A percentile compares a stretch with the other conserved stretches of the same genome.
Conservation (phyloP, 2,329 filamentous ascomycete species). For the Myriosclerotinia duriaeana region DNA sequence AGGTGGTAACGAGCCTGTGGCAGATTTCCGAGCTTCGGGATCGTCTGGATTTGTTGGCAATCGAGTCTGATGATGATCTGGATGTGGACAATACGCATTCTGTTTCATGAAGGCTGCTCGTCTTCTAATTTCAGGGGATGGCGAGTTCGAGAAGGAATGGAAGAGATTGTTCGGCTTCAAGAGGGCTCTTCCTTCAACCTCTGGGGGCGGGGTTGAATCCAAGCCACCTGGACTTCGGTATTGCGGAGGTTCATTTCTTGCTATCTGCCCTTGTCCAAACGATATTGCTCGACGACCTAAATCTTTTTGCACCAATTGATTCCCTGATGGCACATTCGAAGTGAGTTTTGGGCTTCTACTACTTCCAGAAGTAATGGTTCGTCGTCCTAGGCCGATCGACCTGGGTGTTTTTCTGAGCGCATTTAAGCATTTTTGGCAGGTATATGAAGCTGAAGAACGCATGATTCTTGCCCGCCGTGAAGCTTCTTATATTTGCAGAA, state of each 20-base stretch:
- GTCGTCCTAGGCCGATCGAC: constrained; percentile 26
- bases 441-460: constrained; percentile 37
- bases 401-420: constrained; percentile 33
- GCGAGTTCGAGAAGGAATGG: constrained; percentile 86
- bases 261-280: constrained; percentile 31
- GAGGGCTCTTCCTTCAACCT: constrained; percentile 35
- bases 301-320: constrained; percentile 21
- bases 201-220: constrained; percentile 30
- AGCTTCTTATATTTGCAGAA: background rate
- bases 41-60: constrained; percentile 64
- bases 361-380: constrained; percentile 33
- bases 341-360: constrained; percentile 28
- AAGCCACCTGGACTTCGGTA: constrained; percentile 32
- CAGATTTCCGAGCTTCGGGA: constrained; percentile 58
- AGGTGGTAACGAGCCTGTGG: constrained; percentile 60
- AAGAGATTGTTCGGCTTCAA: constrained; percentile 75
- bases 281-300: constrained; percentile 32
- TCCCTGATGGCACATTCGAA: constrained; percentile 25
- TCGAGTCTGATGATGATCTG: constrained; percentile 76
- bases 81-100: constrained; percentile 91
- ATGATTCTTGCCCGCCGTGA: constrained; percentile 24
- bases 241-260: constrained; percentile 35
- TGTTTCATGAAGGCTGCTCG: constrained; percentile 89
- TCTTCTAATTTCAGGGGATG: constrained; percentile 81
- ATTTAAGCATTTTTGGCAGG: constrained; percentile 39